Evolutionary conservation across 2,329 filamentous ascomycete genomes (phyloP), one percentile per base, ranked within the genome.

Genomic region (Trichophyton mentagrophytes): DNA sequence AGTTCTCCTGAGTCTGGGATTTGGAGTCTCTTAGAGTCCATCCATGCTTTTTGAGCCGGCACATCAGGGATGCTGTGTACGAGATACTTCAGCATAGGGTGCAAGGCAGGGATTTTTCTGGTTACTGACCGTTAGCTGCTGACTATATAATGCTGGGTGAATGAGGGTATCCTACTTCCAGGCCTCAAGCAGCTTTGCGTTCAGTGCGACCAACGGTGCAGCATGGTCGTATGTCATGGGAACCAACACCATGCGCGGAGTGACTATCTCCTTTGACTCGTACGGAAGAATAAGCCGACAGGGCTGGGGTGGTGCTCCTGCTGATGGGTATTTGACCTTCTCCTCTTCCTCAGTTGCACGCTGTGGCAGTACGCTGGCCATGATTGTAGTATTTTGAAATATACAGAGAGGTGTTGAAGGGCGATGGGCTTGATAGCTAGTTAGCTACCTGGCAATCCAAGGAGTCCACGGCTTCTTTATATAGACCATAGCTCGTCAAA

Each of bases 231-330:
- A 17, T 17, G 25, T 33, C 3, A 55, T 33, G 9, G 49, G 49
- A 6, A 33, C 27, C 7, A 64, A 49, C 25, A 57, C 58, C 33
- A 62, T 40, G n/a, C 62, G 58, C n/a, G 49, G 30, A 30, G 62
- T 64, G n/a, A 57, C 25, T 56, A 61, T 61, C 9, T 59, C 55
- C 33, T 60, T 15, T 8, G 38, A n/a, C 8, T 62, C 53, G n/a
- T 30, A 38, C 15, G 62, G 60, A 2, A 64, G 15, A 4, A 62
- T 42, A 4, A 60, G 49, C 11, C 27, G 61, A 33, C 61, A 58
- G 8, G 61, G 61, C 25, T 59, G 62, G 3, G 61, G 61, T 4
- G 62, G 47, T 20, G 58, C 55, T 11, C 62, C 62, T 11, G 58
- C 62, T 4, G 44, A 57, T 11, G 57, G 40, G 42, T 62, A 64